A percentile compares a stretch with the other conserved stretches of the same genome.
Evolutionary conservation across 257 asterid species (phyloP).

Genomic region (Osmanthus fragrans): DNA sequence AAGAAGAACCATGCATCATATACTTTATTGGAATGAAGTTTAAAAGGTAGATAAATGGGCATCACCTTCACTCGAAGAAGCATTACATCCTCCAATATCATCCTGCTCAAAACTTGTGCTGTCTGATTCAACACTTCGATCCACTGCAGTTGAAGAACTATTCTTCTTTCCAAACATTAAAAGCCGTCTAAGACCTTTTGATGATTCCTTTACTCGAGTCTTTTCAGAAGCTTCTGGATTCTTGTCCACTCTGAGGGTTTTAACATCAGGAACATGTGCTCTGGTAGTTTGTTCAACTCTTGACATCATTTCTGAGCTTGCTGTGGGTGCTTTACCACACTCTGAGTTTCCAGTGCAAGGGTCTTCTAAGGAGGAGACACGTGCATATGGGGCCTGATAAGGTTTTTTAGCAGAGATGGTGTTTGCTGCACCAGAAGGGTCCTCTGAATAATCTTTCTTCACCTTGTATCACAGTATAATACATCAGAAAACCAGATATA

Average conservation of each 20-base stretch:
- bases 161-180: conserved; percentile 87
- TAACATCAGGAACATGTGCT: conserved; percentile 44
- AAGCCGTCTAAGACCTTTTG: conserved; percentile 82
- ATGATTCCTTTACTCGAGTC: conserved; percentile 57
- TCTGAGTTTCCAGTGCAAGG: conserved; percentile 52
- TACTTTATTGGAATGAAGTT: neutral
- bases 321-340: conserved; percentile 44
- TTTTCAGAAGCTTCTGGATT: conserved; percentile 13
- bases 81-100: conserved; percentile 31
- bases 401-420: conserved; percentile 40
- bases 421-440: conserved; percentile 31
- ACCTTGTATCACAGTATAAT: conserved; percentile 38
- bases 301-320: conserved; percentile 32
- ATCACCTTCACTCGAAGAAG: conserved; percentile 79
- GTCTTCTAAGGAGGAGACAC: conserved; percentile 65
- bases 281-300: conserved; percentile 47
- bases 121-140: conserved; percentile 69
- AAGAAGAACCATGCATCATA: neutral
- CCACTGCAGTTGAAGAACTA: conserved; percentile 52
- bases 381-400: conserved; percentile 68
- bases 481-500: neutral
- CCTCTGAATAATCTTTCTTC: conserved; percentile 38
- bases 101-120: conserved; percentile 45
- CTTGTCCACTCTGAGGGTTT: conserved; percentile 32
- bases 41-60: conserved; percentile 17